phyloP scores from a whole-genome alignment of 345 rosid species.

The Pistacia vera region DNA sequence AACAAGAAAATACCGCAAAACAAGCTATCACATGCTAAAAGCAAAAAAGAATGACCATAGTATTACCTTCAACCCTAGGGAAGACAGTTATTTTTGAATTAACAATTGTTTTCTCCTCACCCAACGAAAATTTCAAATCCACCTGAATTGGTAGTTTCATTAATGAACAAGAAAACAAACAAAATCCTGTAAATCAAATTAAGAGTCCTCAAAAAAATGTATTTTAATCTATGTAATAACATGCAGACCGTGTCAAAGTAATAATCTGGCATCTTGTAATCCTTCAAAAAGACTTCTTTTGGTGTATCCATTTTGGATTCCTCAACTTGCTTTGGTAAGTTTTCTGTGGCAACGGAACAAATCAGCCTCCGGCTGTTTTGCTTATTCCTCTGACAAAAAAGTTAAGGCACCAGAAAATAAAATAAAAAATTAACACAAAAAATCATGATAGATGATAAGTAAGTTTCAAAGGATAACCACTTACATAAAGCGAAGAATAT shows the following conservation, averaged over 20 bases:
- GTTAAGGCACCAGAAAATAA: conserved; percentile 14
- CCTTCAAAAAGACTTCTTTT: conserved; percentile 91
- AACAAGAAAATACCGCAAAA: not conserved
- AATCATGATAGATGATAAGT: not conserved
- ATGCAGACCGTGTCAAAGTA: conserved; percentile 76
- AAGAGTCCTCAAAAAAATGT: not conserved
- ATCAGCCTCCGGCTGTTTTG: conserved; percentile 50
- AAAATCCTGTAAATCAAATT: conserved; percentile 18
- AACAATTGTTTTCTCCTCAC: conserved; percentile 94
- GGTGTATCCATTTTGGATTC: conserved; percentile 82
- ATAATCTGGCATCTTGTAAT: conserved; percentile 88
- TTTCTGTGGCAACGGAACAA: conserved; percentile 79
- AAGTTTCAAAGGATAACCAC: conserved; percentile 17
- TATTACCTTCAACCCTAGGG: conserved; percentile 83
- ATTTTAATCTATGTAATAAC: not conserved
- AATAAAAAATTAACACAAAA: conserved; percentile 14
- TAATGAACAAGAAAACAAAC: conserved; percentile 15
- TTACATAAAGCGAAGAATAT: conserved; percentile 52
- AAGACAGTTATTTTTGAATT: conserved; percentile 71
- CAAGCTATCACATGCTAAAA: not conserved
- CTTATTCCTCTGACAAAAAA: conserved; percentile 55
- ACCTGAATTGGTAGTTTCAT: conserved; percentile 49
- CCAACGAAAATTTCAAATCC: conserved; percentile 78
- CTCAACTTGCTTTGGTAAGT: conserved; percentile 57
- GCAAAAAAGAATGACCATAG: not conserved